These are phyloP conservation scores for Trametopsis cervina DNA, from an alignment of 768 basidiomycete species.

Conservation along the genomic window DNA sequence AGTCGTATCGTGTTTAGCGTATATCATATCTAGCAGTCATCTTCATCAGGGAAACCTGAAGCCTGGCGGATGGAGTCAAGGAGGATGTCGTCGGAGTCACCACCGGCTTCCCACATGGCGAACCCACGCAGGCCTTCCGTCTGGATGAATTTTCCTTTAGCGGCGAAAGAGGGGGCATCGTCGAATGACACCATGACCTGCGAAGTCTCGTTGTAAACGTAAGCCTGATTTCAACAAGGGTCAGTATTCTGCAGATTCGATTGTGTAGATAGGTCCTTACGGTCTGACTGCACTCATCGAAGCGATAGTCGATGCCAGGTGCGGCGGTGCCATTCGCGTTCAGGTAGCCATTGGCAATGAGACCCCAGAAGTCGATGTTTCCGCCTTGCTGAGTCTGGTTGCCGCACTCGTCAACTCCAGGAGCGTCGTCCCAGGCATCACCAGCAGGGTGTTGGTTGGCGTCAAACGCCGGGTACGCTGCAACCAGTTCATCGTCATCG, in stretches of 20 bases:
- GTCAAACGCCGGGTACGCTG: slow-evolving; percentile 48
- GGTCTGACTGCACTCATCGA: slow-evolving; percentile 68
- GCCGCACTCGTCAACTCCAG: slow-evolving; percentile 56
- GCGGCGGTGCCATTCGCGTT: slow-evolving; percentile 37
- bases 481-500: slow-evolving; percentile 27
- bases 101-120: slow-evolving; percentile 66
- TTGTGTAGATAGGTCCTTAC: slow-evolving; percentile 31
- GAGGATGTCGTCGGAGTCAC: slow-evolving; percentile 54
- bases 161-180: slow-evolving; percentile 47
- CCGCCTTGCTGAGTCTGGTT: slow-evolving; percentile 43
- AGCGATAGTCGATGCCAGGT: slow-evolving; percentile 43
- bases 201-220: slow-evolving; percentile 49
- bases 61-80: slow-evolving; percentile 45
- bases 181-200: slow-evolving; percentile 64
- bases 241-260: neutral
- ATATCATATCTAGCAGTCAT: too few species aligned
- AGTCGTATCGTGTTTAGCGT: slow-evolving; percentile 1
- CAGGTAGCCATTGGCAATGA: slow-evolving; percentile 52
- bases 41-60: slow-evolving; percentile 11
- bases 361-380: slow-evolving; percentile 55
- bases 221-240: slow-evolving; percentile 42
- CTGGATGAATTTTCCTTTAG: slow-evolving; percentile 57
- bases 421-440: slow-evolving; percentile 50
- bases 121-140: slow-evolving; percentile 52
- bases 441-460: slow-evolving; percentile 36